Percentiles rank a stretch among this genome's conserved stretches.
Conservation (phyloP, 2,329 filamentous ascomycete genomes). For the Penicillium sp. region DNA sequence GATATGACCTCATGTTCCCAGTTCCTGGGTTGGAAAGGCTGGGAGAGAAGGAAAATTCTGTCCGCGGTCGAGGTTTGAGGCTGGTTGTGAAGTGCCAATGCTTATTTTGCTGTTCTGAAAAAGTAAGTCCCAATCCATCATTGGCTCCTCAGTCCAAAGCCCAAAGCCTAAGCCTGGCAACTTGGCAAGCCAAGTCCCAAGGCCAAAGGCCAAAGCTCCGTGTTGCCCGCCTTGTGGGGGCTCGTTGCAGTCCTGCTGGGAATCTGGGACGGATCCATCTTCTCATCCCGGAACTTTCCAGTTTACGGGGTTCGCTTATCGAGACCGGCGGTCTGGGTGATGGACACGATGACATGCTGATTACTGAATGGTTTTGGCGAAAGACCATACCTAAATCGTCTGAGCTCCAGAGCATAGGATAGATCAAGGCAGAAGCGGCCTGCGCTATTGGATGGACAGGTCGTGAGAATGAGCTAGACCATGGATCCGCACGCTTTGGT, state of each 20-base stretch:
- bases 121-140: neutral
- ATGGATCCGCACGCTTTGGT: too few species aligned
- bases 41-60: too few species aligned
- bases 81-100: too few species aligned
- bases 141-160: neutral
- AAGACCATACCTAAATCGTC: too few species aligned
- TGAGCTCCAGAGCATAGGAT: neutral
- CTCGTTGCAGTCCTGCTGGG: constrained; percentile 8
- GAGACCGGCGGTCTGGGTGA: constrained; percentile 16
- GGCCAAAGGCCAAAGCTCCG: neutral
- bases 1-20: too few species aligned
- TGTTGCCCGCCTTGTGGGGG: constrained; percentile 6
- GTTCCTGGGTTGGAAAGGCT: too few species aligned
- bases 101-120: neutral
- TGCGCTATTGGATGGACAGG: neutral
- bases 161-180: neutral
- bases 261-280: constrained; percentile 9
- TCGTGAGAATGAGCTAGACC: neutral
- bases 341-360: neutral
- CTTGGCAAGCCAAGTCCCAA: neutral
- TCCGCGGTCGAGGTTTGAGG: too few species aligned
- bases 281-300: constrained; percentile 28
- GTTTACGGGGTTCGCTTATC: constrained; percentile 22
- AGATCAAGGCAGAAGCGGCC: neutral
- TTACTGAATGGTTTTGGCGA: too few species aligned